Evolutionary conservation across 2,329 filamentous ascomycete species (phyloP).

Genomic region (Fusarium heterosporum): DNA sequence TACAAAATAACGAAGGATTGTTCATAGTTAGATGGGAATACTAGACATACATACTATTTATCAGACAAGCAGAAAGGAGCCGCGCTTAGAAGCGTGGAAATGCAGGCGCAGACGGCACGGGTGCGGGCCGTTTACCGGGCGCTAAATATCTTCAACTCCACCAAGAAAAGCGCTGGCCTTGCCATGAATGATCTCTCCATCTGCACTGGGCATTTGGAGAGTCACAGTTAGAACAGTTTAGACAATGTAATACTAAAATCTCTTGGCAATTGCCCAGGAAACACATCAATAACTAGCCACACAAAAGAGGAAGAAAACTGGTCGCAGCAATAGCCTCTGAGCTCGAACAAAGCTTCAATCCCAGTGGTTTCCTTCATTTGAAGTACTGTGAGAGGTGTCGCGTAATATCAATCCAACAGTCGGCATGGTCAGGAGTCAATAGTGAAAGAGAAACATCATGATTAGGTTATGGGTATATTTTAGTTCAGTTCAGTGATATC

Average conservation of each 20-base stretch:
- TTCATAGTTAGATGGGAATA: not conserved
- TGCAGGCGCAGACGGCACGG: constrained; percentile 6
- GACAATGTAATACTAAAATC: not conserved
- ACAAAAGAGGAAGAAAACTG: not conserved
- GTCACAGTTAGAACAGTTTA: not conserved
- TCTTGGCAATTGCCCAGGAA: not conserved
- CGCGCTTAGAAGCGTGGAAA: constrained; percentile 10
- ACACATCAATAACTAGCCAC: not conserved
- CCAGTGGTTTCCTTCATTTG: not conserved
- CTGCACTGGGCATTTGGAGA: not conserved
- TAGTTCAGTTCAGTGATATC: not conserved
- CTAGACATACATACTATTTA: too few species aligned
- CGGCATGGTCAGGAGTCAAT: not conserved
- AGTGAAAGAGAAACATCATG: not conserved
- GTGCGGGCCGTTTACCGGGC: constrained; percentile 33
- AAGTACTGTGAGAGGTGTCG: not conserved
- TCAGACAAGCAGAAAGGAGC: not conserved
- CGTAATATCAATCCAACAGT: not conserved
- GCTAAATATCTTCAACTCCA: constrained; percentile 26
- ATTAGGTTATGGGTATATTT: not conserved
- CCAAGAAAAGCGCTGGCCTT: not conserved
- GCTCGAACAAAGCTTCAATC: not conserved
- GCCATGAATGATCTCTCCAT: not conserved
- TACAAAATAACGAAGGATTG: fast-evolving
- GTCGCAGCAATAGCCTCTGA: not conserved